Base-by-base conservation (phyloP, 78 protist species). In the Isochrysis galbana region DNA sequence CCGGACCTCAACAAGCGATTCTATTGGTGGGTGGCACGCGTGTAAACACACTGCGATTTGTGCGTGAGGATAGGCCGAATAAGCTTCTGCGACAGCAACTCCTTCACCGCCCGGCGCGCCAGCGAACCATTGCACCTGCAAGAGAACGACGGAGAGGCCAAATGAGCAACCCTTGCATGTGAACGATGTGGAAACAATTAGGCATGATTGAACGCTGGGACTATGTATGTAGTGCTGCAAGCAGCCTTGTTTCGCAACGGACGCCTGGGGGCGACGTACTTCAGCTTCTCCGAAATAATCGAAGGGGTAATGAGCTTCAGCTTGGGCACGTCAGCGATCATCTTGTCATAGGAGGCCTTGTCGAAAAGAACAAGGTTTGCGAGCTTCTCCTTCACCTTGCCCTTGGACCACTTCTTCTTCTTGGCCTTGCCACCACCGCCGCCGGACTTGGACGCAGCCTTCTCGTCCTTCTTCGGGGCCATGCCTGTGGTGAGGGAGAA, bases 281-380 rank as follows among this genome's bases (percentile, higher is more conserved):
- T 95, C 94, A 96, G 90, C 86, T 97, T 96, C 90, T 98, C 99
- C 41, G 97, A 95, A 26, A 97, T 89, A 54, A 95, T 84, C 45
- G 99, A 96, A 22, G 97, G 96, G 44, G 99, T 98, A 96, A 98
- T 97, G 87, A 97, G 96, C 95, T 95, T 94, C 78, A 91, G 78
- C 41, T 92, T 84, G 92, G 98, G 97, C 72, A 97, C 95, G 51
- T 96, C 95, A 77, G 92, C 84, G 70, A 93, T 36, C 90, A 97
- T 54, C 95, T 95, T 94, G 77, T 95, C 96, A 90, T 92, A 94
- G 61, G 94, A 82, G 74, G 47, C 95, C 95, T 96, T 96, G 95
- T 96, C 97, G 94, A 96, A 94, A 84, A 96, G 94, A 23, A 96
- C 95, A 1, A 90, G 61, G 96, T 96, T 96, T 94, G 94, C 83